Base-by-base conservation (phyloP, 768 basidiomycete species). In the Boletus vinaceobasis region DNA sequence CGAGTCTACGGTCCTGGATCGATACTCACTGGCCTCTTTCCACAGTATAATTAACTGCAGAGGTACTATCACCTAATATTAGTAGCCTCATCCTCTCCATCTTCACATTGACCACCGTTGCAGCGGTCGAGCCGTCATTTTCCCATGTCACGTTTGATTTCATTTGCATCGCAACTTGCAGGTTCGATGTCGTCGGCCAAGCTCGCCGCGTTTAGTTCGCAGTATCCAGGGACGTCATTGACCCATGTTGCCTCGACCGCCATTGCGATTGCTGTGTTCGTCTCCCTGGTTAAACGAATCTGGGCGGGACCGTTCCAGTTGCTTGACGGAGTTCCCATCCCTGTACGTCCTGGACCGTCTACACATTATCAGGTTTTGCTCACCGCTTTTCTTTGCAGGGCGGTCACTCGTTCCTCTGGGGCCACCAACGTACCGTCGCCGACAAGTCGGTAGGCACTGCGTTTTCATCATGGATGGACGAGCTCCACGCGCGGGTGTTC, bases 391-490 rank as follows among this genome's bases (percentile, higher is more conserved):
- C 29, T 14, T n/a, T 8, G 1, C 31, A 56, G 55, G 15, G n/a
- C 19, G 43, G 33, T 3, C 17, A 14, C 17, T 56, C 55, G 37
- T 29, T 46, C 19, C 38, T 56, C 10, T 56, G 51, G 55, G 50
- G 55, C 17, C 50, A 56, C 27, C 50, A 53, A 27, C 55, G 45
- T 21, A 53, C 35, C 9, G 39, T 23, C 2, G 44, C 51, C 4
- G 55, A 47, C n/a, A 53, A 40, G 27, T 56, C 55, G n/a, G 50
- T 53, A 4, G 55, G 55, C 27, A 8, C 44, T 6, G 55, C 55
- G 5, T 53, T 40, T 13, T 19, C 39, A 1, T 8, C 8, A 23
- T 56, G 51, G 50, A 53, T 56, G 33, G 29, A 53, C 33, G 55
- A 56, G 26, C 5, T 56, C 5, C 50, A 47, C 10, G 33, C 51